phyloP scores from a whole-genome alignment of 1,284 basidiomycete species.

The Ustilago bromivora region DNA sequence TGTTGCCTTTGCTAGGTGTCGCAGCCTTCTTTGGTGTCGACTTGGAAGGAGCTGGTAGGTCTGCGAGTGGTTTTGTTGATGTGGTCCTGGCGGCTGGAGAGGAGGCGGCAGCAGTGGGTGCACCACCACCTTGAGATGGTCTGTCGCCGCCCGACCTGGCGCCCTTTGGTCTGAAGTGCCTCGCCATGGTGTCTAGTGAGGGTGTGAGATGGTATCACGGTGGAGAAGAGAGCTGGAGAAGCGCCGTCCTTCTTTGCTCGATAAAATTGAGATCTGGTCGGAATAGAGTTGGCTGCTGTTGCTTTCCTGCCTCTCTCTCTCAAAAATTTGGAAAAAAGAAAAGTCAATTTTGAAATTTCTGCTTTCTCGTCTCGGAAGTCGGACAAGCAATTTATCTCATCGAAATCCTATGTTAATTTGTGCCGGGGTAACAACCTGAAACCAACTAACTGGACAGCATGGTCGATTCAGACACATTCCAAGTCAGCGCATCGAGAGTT shows the following conservation, averaged over 20 bases:
- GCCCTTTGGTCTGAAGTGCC: conserved; percentile 59
- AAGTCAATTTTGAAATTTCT: conserved; percentile 7
- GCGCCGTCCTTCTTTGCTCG: not conserved
- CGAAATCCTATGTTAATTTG: not conserved
- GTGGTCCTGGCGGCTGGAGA: conserved; percentile 1
- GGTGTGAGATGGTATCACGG: conserved; percentile 4
- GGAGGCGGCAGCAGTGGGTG: not conserved
- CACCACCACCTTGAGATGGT: conserved; percentile 1
- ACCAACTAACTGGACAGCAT: not conserved
- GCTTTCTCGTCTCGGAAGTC: conserved; percentile 6
- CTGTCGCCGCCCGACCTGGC: conserved; percentile 20
- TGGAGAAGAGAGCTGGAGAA: not conserved
- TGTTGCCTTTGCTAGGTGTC: conserved; percentile 12
- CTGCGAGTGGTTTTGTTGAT: not conserved
- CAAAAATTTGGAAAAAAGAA: conserved; percentile 27
- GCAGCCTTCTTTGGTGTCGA: conserved; percentile 23
- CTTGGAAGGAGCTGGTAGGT: conserved; percentile 21
- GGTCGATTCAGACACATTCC: conserved; percentile 13
- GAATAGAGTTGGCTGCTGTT: conserved; percentile 10
- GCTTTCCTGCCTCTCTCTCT: not conserved
- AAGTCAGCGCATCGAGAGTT: not conserved
- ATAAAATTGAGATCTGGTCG: not conserved
- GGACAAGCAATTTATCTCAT: not conserved
- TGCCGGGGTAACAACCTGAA: not conserved
- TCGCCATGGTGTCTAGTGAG: conserved; percentile 39